A percentile compares a stretch with the other conserved stretches of the same genome.
phyloP scores from a whole-genome alignment of 805 yeast species.

The Suhomyces xylopsoci region DNA sequence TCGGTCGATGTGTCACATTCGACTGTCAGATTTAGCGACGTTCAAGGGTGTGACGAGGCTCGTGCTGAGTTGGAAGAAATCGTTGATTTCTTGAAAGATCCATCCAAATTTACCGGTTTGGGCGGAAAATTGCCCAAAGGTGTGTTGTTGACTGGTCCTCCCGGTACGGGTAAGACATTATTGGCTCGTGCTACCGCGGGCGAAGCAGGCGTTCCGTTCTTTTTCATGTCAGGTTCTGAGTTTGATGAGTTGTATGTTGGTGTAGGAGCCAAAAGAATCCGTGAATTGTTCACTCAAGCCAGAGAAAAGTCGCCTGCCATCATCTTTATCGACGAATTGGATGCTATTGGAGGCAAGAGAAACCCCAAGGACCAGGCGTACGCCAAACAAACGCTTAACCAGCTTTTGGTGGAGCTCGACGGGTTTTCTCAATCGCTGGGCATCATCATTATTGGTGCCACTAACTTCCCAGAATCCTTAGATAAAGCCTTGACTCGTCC shows the following conservation, averaged over 20 bases:
- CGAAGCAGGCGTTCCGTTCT: slow-evolving; percentile 98
- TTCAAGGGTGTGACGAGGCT: slow-evolving; percentile 98
- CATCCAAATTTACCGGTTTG: slow-evolving; percentile 90
- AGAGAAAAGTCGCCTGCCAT: slow-evolving; percentile 95
- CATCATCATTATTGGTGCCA: slow-evolving; percentile 94
- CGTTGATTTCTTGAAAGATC: slow-evolving; percentile 96
- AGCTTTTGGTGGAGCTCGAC: slow-evolving; percentile 90
- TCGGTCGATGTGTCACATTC: slow-evolving; percentile 81
- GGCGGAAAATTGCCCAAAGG: slow-evolving; percentile 99
- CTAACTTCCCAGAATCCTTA: slow-evolving; percentile 94
- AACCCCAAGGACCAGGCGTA: slow-evolving; percentile 98
- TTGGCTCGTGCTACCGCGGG: slow-evolving; percentile 98
- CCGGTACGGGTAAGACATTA: slow-evolving; percentile 97
- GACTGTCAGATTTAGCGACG: slow-evolving; percentile 86
- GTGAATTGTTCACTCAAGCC: slow-evolving; percentile 92
- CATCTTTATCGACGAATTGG: slow-evolving; percentile 94
- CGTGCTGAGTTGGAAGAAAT: slow-evolving; percentile 95
- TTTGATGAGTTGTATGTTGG: slow-evolving; percentile 98
- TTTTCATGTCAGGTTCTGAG: slow-evolving; percentile 97
- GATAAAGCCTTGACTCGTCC: slow-evolving; percentile 98
- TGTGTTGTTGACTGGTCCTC: slow-evolving; percentile 94
- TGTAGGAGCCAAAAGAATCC: slow-evolving; percentile 96
- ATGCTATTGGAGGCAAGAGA: slow-evolving; percentile 97
- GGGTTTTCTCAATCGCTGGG: slow-evolving; percentile 93
- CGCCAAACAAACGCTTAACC: slow-evolving; percentile 96